Evolutionary conservation across 306 rosid species (phyloP), one percentile per base, ranked within the genome.

Genomic region (Bauhinia variegata): DNA sequence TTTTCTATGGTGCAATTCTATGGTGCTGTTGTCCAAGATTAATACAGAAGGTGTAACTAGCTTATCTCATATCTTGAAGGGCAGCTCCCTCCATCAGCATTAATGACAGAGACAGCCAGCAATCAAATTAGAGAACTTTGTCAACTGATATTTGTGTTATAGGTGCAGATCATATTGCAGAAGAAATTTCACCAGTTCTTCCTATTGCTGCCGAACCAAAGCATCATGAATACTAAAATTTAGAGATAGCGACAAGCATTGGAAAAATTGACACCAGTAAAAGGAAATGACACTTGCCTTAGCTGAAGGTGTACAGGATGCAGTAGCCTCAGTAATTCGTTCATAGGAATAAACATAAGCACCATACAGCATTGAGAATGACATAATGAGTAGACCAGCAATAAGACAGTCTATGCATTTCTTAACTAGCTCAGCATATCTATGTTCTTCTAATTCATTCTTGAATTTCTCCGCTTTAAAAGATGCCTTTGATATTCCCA

Each of bases 371-470:
- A 90, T 84, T 72, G 86, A 79, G 47, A 49, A 52, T 14, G 84
- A 79, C 97, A 90, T 93, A 74, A 93, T 52, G 62, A 93, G 31
- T 68, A 90, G 73, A 83, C 99, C 91, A 13, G 90, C 77, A 66
- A 90, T 92, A 53, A 93, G 96, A 61, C 91, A 88, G 79, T 93
- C 97, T 4, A 82, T 68, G 75, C 95, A 88, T 81, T 64, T 89
- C 74, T 50, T 84, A 38, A 70, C 84, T 44, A 93, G 95, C 63
- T 93, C 98, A 28, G 79, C 66, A n/a, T 89, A 46, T 75, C 88
- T 79, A 0, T 33, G 68, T 49, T 93, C 97, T 85, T 88, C 97
- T 76, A 86, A 34, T 73, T 85, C 85, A 60, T 10, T 93, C 84
- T 89, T 83, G 76, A 93, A 86, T 76, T 88, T 88, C 76, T 88